Conservation (phyloP, 2,329 filamentous ascomycete species). For the Xylariaceae sp. region DNA sequence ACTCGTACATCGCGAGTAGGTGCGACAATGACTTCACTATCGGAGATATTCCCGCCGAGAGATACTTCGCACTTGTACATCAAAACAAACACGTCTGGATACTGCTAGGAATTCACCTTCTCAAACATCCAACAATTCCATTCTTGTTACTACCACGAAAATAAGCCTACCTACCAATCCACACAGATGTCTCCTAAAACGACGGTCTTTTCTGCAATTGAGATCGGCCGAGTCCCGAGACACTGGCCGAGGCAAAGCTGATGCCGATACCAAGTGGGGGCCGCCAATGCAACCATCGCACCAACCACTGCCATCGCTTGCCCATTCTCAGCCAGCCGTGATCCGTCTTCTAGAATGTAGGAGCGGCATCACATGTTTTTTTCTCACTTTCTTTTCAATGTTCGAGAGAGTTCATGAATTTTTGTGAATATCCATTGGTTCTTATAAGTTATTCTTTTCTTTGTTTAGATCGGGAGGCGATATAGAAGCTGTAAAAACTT, state of each 20-base stretch:
- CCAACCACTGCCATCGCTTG: not conserved
- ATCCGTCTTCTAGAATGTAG: not conserved
- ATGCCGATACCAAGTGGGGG: conserved; percentile 7
- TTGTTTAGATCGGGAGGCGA: not conserved
- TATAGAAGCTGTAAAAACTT: not conserved
- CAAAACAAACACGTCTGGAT: too few relatives aligned
- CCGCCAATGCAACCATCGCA: not conserved
- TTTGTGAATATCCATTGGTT: not conserved
- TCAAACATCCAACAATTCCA: too few relatives aligned
- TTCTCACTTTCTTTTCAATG: not conserved
- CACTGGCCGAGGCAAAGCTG: conserved; percentile 9
- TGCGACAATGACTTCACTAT: too few relatives aligned
- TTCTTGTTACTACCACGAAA: too few relatives aligned
- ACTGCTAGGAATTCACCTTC: too few relatives aligned
- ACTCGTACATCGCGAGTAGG: too few relatives aligned
- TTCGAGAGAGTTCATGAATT: not conserved
- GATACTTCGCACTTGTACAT: too few relatives aligned
- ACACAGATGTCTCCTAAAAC: not conserved
- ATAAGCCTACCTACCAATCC: not conserved
- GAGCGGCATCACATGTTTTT: not conserved
- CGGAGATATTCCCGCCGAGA: too few relatives aligned
- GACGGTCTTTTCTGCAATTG: not conserved
- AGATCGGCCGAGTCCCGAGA: not conserved
- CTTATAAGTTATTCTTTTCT: not conserved
- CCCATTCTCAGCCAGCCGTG: not conserved